These are phyloP conservation scores for Ilex paraguariensis DNA, from an alignment of 305 asterid genomes.

Conservation along the genomic window DNA sequence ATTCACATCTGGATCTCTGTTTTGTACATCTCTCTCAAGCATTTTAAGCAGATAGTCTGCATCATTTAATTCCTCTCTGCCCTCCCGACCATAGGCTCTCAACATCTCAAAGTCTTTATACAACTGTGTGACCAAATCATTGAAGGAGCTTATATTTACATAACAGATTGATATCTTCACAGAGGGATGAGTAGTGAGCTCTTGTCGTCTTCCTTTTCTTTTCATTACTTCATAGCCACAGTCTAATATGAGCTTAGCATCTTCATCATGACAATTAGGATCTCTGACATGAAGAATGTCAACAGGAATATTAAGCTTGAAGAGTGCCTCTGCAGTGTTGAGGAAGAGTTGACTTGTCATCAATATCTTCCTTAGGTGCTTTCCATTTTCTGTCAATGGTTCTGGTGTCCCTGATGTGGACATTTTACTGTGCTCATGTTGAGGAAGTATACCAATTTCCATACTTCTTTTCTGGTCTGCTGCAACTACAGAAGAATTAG, in stretches of 20 bases:
- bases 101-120: conserved; percentile 49
- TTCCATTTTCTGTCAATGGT: conserved; percentile 63
- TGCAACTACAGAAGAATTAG: conserved; percentile 3
- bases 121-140: conserved; percentile 57
- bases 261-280: conserved; percentile 27
- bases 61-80: conserved; percentile 31
- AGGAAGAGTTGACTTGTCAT: conserved; percentile 60
- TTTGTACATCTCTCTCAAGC: conserved; percentile 56
- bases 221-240: conserved; percentile 66
- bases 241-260: conserved; percentile 48
- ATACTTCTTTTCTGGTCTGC: conserved; percentile 7
- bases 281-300: conserved; percentile 51
- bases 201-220: conserved; percentile 61
- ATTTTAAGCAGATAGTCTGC: conserved; percentile 47
- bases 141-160: conserved; percentile 44
- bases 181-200: conserved; percentile 34
- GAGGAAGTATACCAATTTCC: conserved; percentile 10
- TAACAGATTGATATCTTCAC: conserved; percentile 11
- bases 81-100: conserved; percentile 39
- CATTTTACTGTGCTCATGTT: conserved; percentile 8
- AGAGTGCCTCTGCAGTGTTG: conserved; percentile 75
- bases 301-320: conserved; percentile 75
- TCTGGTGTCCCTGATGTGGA: conserved; percentile 28
- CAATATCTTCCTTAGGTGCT: conserved; percentile 55
- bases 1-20: conserved; percentile 41